phyloP scores from a whole-genome alignment of 2,329 filamentous ascomycete species.

The Malbranchea zuffiana region DNA sequence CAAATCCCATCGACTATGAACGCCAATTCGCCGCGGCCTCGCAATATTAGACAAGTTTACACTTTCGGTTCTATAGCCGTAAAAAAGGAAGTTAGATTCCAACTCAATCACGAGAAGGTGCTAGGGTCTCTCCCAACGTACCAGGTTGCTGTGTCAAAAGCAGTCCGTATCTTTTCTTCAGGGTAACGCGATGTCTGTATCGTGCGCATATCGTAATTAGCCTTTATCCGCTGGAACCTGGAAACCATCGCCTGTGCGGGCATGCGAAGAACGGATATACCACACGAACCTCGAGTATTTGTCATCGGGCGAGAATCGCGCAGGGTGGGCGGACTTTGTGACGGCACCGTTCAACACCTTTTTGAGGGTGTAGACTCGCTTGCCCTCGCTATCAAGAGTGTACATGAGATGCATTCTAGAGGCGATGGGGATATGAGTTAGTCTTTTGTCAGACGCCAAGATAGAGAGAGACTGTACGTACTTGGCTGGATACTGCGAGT shows the following conservation, averaged over 20 bases:
- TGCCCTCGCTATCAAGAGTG: constrained; percentile 70
- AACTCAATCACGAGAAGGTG: neutral
- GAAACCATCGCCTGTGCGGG: neutral
- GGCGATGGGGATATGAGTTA: no score
- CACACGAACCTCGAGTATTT: constrained; percentile 68
- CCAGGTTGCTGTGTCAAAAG: constrained; percentile 67
- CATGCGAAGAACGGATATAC: neutral
- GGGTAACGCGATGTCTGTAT: constrained; percentile 71
- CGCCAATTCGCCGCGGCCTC: no score
- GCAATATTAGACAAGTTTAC: constrained; percentile 16
- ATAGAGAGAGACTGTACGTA: no score
- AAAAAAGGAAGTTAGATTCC: no score
- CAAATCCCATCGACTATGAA: no score
- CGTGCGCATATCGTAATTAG: neutral
- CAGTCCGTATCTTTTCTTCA: constrained; percentile 87
- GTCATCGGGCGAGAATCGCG: constrained; percentile 94
- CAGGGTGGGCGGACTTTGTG: constrained; percentile 92
- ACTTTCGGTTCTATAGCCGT: constrained; percentile 24
- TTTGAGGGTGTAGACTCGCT: constrained; percentile 89
- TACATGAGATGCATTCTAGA: constrained; percentile 65
- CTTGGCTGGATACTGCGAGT: no score
- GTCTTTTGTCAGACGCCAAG: no score
- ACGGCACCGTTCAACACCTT: constrained; percentile 73
- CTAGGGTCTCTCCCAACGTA: constrained; percentile 28
- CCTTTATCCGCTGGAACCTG: neutral